Evolutionary conservation across 371 early-diverging fungal species (phyloP).

Genomic region (Lichtheimia corymbifera): DNA sequence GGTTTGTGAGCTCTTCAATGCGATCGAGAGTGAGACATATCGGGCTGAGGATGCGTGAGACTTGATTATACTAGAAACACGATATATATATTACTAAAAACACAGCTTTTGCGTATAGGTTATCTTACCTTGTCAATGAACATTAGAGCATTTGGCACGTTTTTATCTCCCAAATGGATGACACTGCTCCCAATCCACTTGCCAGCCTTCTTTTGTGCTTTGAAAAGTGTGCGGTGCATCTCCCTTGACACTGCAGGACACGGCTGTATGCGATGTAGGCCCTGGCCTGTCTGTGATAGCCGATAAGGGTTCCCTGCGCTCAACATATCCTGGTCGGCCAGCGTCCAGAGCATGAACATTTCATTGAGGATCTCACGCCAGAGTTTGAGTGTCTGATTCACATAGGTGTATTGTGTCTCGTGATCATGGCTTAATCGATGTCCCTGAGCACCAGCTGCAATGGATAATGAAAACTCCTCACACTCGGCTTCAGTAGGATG

Average conservation of each 20-base stretch:
- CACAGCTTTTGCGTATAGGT: too few species aligned
- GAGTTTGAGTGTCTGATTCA: conserved; percentile 88
- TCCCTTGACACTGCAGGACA: conserved; percentile 83
- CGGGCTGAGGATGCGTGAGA: conserved; percentile 90
- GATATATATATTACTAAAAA: too few species aligned
- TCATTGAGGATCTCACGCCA: conserved; percentile 96
- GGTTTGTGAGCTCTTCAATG: conserved; percentile 62
- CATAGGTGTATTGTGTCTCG: conserved; percentile 90
- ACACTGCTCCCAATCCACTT: conserved; percentile 95
- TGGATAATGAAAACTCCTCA: conserved; percentile 75
- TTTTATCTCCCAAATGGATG: conserved; percentile 94
- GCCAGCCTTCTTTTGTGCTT: conserved; percentile 84
- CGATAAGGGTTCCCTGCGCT: conserved; percentile 72
- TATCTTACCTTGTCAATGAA: conserved; percentile 86
- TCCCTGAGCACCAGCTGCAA: conserved; percentile 79
- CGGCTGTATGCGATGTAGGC: conserved; percentile 83
- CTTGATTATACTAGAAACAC: conserved; percentile 85
- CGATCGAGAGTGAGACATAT: conserved; percentile 76
- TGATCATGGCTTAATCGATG: conserved; percentile 93
- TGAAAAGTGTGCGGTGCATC: conserved; percentile 88
- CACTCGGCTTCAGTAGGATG: conserved; percentile 52
- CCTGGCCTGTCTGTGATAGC: conserved; percentile 95
- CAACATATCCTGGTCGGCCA: conserved; percentile 90
- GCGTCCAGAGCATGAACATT: conserved; percentile 94
- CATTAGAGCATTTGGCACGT: conserved; percentile 91